Evolutionary conservation across 345 rosid genomes (phyloP).

Genomic region (Mangifera indica): DNA sequence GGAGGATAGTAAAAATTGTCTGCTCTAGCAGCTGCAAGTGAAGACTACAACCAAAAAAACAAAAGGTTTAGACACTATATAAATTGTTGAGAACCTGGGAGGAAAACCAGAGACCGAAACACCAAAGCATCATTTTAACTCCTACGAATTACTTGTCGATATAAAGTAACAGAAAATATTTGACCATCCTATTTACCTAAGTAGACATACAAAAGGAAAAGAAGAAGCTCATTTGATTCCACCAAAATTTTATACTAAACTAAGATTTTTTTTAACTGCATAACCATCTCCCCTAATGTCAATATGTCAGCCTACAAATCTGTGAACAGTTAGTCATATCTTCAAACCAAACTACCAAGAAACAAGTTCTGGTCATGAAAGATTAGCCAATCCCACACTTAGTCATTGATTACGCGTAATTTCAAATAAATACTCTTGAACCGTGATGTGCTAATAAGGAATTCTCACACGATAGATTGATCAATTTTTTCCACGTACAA

Average conservation of each 20-base stretch:
- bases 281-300: no score
- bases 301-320: not conserved
- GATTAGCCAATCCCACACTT: not conserved
- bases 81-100: not conserved
- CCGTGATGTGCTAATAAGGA: not conserved
- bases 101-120: no score
- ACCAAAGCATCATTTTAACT: not conserved
- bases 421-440: not conserved
- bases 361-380: not conserved
- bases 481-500: not conserved
- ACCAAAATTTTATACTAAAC: not conserved
- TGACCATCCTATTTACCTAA: no score
- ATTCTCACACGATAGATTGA: not conserved
- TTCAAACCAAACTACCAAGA: not conserved
- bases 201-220: not conserved
- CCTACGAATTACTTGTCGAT: not conserved
- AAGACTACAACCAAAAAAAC: slow-evolving; percentile 57
- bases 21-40: slow-evolving; percentile 95
- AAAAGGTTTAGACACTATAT: slow-evolving; percentile 10
- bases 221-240: not conserved
- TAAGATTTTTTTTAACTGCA: not conserved
- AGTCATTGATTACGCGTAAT: not conserved
- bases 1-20: slow-evolving; percentile 96
- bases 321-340: not conserved
- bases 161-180: not conserved